Evolutionary conservation across 2,329 filamentous ascomycete species (phyloP), one percentile per base, ranked within the genome.

Genomic region (Venturia oleaginea): DNA sequence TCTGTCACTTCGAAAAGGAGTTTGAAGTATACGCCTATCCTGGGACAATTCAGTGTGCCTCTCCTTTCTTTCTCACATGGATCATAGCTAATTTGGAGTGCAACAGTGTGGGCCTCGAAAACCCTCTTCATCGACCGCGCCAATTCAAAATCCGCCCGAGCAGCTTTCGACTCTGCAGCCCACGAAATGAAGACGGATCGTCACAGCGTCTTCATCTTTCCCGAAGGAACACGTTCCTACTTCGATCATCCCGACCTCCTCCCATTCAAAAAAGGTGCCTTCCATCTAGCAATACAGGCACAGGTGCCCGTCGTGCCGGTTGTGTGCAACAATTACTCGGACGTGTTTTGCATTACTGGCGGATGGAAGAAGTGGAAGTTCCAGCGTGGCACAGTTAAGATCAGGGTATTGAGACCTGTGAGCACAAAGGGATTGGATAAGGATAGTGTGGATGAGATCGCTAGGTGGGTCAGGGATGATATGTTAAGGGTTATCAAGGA

Each of bases 231-330:
- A 1, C 85, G 94, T 69, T 95, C 90, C 74, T 96, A 97, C 78
- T 83, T 89, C 65, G 85, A 88, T 70, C 87, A 92, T 64, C 90
- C 94, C 1, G 84, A 83, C 66, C 78, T 99, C 71, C 80, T 97
- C 64, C 90, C 92, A n/a, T 99, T 97, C 83, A 99, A 99, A 80
- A 99, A 99, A 81, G 94, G 94, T 66, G 94, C 93, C 59, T 99
- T 99, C 77, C 93, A 99, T 76, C 83, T 99, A 40, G 94, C 94
- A 57, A 85, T 99, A 24, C 90, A 97, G 80, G 93, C 93, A 2
- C 89, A 91, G 68, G 94, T 97, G 6, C 92, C 92, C 32, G 90
- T 99, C 70, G 88, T 99, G 3, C 94, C 94, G 0, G 83, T 95
- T 42, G 80, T 81, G 2, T 74, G 76, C n/a, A 80, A 78, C 24